Evolutionary conservation across 2,329 filamentous ascomycete species (phyloP), one percentile per base, ranked within the genome.

Genomic region (Penicillium sp.): DNA sequence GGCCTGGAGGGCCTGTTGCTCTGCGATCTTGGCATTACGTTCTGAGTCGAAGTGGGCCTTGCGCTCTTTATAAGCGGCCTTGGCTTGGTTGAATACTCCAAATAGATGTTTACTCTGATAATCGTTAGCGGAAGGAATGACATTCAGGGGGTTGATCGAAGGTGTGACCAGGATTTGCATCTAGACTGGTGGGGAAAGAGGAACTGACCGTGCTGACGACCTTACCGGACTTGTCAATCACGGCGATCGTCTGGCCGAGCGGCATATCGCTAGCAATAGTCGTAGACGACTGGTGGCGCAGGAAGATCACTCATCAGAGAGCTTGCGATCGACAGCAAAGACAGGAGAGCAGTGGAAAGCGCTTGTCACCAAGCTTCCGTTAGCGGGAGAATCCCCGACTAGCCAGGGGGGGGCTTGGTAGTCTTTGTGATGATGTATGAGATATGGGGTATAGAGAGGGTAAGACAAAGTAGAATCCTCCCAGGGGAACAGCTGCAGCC

Each of bases 141-240:
- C n/a, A 13, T 41, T 27, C 2, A 2, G 36, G 7, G 33, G 14
- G 19, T 31, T 40, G 6, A 16, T 14, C 6, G 55, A 55, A 19
- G 37, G 19, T 47, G 33, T 53, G 49, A 39, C 39, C 33, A 22
- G 46, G 35, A 55, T 58, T 49, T 50, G 61, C 56, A 59, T 63
- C 82, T 18, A 22, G 52, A 41, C 56, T 3, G 16, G 39, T 6
- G 16, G 11, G 18, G 16, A 44, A 35, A 22, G 50, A 35, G n/a
- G 11, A 37, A 57, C 89, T 75, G 82, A 93, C 91, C 60, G 89
- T 95, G 82, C 88, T 93, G 68, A 96, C 91, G 52, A 96, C 88
- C 79, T 96, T 96, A 70, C 92, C 92, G 58, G 91, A 95, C 75
- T 86, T 92, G 80, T 96, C 95, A 77, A 96, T 89, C 70, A 96